Conservation (phyloP, 805 yeast genomes). For the Blastobotrys terrestris region DNA sequence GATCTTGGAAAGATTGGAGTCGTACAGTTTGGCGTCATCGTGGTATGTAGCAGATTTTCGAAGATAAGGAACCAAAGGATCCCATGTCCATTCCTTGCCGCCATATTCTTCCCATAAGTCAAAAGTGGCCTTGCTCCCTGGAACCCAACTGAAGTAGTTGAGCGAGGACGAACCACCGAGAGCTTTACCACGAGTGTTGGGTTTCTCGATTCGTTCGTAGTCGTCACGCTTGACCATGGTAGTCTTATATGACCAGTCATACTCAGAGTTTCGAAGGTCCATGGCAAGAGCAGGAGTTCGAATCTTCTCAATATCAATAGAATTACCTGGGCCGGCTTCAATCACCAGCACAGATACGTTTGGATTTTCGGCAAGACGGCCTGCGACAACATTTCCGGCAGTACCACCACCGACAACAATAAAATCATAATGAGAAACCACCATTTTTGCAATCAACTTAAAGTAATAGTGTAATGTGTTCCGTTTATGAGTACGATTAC, state of each 20-base stretch:
- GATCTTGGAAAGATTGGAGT: conserved; percentile 20
- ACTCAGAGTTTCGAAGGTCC: conserved; percentile 26
- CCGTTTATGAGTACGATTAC: no score
- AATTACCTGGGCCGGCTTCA: conserved; percentile 29
- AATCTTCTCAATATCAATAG: conserved; percentile 22
- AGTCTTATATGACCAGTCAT: conserved; percentile 31
- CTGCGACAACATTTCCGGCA: conserved; percentile 31
- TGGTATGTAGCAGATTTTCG: conserved; percentile 26
- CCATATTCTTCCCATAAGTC: conserved; percentile 28
- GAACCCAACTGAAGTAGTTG: conserved; percentile 30
- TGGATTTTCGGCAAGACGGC: conserved; percentile 31
- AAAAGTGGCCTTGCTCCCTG: conserved; percentile 28
- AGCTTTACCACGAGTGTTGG: conserved; percentile 32
- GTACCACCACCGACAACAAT: conserved; percentile 30
- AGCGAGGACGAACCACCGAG: conserved; percentile 32
- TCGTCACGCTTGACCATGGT: conserved; percentile 28
- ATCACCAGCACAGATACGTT: conserved; percentile 25
- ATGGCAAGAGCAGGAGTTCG: conserved; percentile 26
- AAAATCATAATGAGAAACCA: conserved; percentile 19
- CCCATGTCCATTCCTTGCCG: conserved; percentile 30
- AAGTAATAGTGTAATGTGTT: no score
- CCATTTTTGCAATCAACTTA: no score
- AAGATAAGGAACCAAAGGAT: conserved; percentile 25
- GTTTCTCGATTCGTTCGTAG: conserved; percentile 27
- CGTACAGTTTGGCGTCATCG: conserved; percentile 20